Evolutionary conservation across 2,329 filamentous ascomycete species (phyloP).

Genomic region (Xylogone sp.): DNA sequence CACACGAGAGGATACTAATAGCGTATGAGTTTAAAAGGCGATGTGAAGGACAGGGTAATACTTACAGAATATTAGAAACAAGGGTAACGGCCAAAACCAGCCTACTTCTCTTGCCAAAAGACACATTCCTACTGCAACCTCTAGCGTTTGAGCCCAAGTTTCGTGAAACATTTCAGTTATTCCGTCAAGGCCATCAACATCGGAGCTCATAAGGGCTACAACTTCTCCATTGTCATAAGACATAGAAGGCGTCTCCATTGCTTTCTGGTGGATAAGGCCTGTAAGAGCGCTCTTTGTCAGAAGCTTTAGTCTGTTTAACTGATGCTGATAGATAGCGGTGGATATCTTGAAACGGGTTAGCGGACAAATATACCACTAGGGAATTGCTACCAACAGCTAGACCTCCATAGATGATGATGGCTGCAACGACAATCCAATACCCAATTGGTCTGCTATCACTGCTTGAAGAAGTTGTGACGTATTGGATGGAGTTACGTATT

Average conservation of each 20-base stretch:
- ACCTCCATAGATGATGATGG: constrained; percentile 30
- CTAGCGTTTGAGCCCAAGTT: constrained; percentile 35
- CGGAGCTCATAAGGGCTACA: constrained; percentile 37
- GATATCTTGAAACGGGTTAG: constrained; percentile 23
- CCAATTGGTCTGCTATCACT: constrained; percentile 6
- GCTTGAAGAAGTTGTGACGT: constrained; percentile 10
- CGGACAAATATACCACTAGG: no score
- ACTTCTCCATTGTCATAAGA: constrained; percentile 28
- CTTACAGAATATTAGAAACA: constrained; percentile 37
- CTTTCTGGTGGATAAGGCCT: constrained; percentile 31
- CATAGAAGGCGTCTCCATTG: constrained; percentile 20
- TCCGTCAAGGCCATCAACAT: constrained; percentile 30
- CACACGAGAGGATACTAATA: constrained; percentile 31
- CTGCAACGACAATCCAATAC: constrained; percentile 27
- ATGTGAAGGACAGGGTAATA: not conserved
- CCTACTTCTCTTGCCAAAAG: constrained; percentile 35
- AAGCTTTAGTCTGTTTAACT: constrained; percentile 23
- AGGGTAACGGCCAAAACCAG: constrained; percentile 37
- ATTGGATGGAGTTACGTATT: constrained; percentile 31
- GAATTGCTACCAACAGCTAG: constrained; percentile 23
- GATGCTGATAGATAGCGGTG: constrained; percentile 23
- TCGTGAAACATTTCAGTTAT: constrained; percentile 38
- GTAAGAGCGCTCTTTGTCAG: constrained; percentile 26
- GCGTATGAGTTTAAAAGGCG: no score
- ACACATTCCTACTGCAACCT: constrained; percentile 34